Evolutionary conservation across 75 land plant species (phyloP).

Genomic region (Azolla pinnata): DNA sequence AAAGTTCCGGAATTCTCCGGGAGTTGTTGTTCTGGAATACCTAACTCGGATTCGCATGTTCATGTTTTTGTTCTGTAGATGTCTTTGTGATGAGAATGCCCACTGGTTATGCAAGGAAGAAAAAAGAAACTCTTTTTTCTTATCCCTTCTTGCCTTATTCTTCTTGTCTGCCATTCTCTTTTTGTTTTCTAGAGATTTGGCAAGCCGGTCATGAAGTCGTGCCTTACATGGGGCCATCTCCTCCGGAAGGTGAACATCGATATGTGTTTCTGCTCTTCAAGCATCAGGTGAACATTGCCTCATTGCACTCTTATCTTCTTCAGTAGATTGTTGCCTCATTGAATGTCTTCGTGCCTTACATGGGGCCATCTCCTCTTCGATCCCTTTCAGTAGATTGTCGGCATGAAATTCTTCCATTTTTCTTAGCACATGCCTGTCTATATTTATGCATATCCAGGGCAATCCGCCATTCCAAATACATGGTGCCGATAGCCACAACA

Average conservation of each 20-base stretch:
- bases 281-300: conserved; percentile 14
- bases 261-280: conserved; percentile 35
- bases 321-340: neutral
- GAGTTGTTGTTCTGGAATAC: no score
- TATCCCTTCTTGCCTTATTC: no score
- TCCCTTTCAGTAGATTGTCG: neutral
- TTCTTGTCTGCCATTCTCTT: neutral
- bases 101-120: no score
- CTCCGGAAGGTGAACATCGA: conserved; percentile 29
- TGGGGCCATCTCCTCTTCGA: neutral
- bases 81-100: no score
- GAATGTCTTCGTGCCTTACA: neutral
- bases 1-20: no score
- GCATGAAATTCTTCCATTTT: neutral
- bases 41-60: no score
- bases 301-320: neutral
- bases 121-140: no score
- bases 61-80: no score
- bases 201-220: conserved; percentile 28
- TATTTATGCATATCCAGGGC: neutral
- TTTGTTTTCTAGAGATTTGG: conserved; percentile 19
- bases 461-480: conserved; percentile 6
- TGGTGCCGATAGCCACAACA: neutral
- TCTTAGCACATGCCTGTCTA: neutral
- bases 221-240: conserved; percentile 28